Evolutionary conservation across 495 filamentous ascomycete genomes (phyloP).

Genomic region (Penicillium pulvis): DNA sequence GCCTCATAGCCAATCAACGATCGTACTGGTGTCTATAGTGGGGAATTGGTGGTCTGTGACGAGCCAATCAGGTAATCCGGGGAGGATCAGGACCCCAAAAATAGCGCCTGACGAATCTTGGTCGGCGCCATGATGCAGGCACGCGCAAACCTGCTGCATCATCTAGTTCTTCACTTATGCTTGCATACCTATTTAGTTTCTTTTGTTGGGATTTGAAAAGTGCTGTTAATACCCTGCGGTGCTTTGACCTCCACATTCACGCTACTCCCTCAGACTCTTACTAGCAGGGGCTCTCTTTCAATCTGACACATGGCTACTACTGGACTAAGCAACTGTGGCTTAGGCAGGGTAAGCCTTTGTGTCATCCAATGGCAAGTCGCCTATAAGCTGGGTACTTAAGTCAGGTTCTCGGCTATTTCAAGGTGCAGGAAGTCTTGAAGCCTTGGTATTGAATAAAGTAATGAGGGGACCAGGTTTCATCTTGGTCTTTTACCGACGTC

Average conservation of each 20-base stretch:
- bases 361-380: neutral
- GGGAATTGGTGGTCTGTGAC: neutral
- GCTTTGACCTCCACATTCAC: neutral
- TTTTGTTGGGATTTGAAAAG: neutral
- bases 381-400: neutral
- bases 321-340: constrained; percentile 1
- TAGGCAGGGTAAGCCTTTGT: neutral
- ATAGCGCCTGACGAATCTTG: neutral
- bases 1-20: neutral
- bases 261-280: neutral
- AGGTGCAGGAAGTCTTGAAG: neutral
- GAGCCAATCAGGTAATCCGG: neutral
- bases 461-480: neutral
- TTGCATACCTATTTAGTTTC: neutral
- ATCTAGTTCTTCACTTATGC: neutral
- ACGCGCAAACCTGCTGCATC: neutral
- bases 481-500: neutral
- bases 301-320: neutral
- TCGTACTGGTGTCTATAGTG: neutral
- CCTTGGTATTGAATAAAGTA: neutral
- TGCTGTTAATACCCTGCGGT: too few relatives aligned
- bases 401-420: neutral
- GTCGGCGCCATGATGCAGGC: neutral
- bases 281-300: neutral
- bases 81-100: neutral